Base-by-base conservation (phyloP, 768 basidiomycete species). In the Tulasnella calospora region DNA sequence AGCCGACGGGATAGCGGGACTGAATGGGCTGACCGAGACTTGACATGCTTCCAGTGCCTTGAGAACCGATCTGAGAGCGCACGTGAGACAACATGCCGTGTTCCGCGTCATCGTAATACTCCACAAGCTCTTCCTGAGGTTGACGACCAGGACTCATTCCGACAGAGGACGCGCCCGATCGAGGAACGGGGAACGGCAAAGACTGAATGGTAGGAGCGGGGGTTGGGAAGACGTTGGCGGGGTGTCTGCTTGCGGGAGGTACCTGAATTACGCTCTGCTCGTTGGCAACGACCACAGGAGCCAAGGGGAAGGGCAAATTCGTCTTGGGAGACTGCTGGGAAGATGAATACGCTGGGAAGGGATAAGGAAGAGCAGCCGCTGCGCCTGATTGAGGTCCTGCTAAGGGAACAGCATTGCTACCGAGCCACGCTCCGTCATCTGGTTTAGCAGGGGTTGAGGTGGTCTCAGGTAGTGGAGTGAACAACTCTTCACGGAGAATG, bases 1-100 rank as follows among this genome's bases (percentile, higher is more conserved):
- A 69, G 30, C 78, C 80, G 73, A 76, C 75, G 19, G 51, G 80
- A 23, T 80, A 79, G 10, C 47, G 44, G 21, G 76, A 36, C 21
- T 79, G 83, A 74, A 95, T 87, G 0, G 93, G 94, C 33, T 92
- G 91, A 3, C 94, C 94, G 7, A 95, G 88, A 79, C 92, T 93
- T 3, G 94, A 95, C 90, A 95, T 90, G 10, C 94, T 95, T 27
- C 90, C 92, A 10, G 79, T 80, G 13, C 57, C 72, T 21, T 61
- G 35, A 69, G 79, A 78, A 69, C 78, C 71, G 35, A 69, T n/a
- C 70, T 51, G 57, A 69, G 74, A 78, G 35, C 40, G 55, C 41
- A 57, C 15, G 79, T 76, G 44, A 19, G 35, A 12, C 36, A 71
- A 40, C 8, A 41, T 27, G 17, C 41, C 46, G 44, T 74, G 72